Evolutionary conservation across 179 eudicot species (phyloP).

Genomic region (Silene coronaria): DNA sequence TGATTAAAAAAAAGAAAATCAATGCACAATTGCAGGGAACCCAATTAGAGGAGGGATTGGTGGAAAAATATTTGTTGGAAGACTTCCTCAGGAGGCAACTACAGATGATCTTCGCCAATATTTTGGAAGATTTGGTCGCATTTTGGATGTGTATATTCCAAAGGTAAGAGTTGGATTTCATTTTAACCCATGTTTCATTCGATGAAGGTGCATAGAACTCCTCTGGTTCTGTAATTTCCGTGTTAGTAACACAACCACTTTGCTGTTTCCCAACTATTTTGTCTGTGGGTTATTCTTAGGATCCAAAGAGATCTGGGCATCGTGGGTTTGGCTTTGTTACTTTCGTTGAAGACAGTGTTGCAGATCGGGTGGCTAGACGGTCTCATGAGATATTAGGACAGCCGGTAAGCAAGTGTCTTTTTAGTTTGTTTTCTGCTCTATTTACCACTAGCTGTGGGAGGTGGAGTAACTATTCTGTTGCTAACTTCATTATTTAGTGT

Average conservation of each 20-base stretch:
- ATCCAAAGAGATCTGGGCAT: constrained; percentile 92
- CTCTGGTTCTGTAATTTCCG: background rate
- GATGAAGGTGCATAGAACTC: background rate
- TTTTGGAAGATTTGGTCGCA: constrained; percentile 93
- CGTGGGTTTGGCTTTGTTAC: constrained; percentile 99
- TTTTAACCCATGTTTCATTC: background rate
- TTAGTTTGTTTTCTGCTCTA: background rate
- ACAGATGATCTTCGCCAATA: constrained; percentile 82
- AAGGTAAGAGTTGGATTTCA: constrained; percentile 45
- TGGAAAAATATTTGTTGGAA: constrained; percentile 88
- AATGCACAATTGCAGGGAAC: constrained; percentile 36
- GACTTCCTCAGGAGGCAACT: constrained; percentile 94
- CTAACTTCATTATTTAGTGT: background rate
- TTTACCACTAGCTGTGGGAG: background rate
- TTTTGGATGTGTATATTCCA: constrained; percentile 83
- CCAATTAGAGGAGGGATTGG: constrained; percentile 65
- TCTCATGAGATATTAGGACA: constrained; percentile 96
- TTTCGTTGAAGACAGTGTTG: constrained; percentile 92
- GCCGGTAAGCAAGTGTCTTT: constrained; percentile 42
- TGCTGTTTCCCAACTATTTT: background rate
- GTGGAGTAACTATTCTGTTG: background rate
- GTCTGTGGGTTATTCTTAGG: constrained; percentile 36
- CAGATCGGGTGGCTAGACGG: constrained; percentile 87
- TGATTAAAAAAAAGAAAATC: background rate
- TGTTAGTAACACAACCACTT: background rate